Conservation (phyloP, 2,329 filamentous ascomycete species). For the Pezicula carpinea region DNA sequence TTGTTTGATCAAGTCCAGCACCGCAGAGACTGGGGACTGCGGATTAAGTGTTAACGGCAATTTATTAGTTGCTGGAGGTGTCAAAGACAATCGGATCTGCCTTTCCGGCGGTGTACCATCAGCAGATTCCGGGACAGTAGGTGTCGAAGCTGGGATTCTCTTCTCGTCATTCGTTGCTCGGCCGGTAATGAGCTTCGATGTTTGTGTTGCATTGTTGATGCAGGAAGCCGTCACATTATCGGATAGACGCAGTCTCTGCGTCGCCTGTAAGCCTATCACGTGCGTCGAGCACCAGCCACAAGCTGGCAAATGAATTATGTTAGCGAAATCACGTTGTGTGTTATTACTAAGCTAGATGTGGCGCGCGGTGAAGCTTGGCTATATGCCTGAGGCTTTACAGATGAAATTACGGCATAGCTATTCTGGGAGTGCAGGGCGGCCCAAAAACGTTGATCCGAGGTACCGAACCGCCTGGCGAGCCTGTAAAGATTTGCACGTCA, state of each 20-base stretch:
- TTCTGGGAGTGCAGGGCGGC: too few species aligned
- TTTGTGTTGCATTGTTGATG: constrained; percentile 17
- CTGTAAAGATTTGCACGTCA: too few species aligned
- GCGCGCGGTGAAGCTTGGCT: too few species aligned
- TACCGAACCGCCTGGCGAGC: too few species aligned
- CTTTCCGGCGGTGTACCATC: constrained; percentile 15
- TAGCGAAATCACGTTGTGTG: too few species aligned
- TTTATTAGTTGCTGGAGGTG: constrained; percentile 17
- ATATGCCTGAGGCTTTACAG: too few species aligned
- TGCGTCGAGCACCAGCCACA: too few species aligned
- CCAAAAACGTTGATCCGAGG: too few species aligned
- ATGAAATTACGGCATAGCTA: too few species aligned
- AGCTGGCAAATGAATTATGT: too few species aligned
- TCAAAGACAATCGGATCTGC: constrained; percentile 17
- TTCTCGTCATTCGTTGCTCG: constrained; percentile 19
- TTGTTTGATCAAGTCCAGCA: constrained; percentile 13
- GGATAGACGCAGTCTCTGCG: constrained; percentile 6
- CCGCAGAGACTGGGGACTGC: constrained; percentile 11
- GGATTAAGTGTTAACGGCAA: constrained; percentile 12
- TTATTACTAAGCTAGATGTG: too few species aligned
- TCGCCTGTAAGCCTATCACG: too few species aligned
- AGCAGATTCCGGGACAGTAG: constrained; percentile 16
- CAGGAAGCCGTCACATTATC: constrained; percentile 15
- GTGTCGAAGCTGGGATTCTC: constrained; percentile 16
- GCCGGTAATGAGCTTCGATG: constrained; percentile 14